Percentiles rank a stretch among this genome's conserved stretches.
Evolutionary conservation across 305 asterid genomes (phyloP).

Genomic region (Fraxinus platypoda): DNA sequence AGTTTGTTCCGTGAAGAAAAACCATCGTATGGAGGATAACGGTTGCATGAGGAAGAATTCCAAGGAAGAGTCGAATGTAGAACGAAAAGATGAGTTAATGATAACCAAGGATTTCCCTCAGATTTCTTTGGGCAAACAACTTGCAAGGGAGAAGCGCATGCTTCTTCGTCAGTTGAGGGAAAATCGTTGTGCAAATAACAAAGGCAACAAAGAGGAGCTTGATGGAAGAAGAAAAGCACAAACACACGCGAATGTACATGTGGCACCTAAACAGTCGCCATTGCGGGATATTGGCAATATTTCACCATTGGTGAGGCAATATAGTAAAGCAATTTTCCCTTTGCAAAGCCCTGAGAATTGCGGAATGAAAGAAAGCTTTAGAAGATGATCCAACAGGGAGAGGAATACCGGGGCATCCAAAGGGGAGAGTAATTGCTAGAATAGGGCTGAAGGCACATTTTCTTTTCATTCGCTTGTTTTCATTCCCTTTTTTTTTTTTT

Average conservation of each 20-base stretch:
- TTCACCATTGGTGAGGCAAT: slow-evolving; percentile 39
- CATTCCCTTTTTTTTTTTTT: not conserved
- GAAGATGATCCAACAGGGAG: slow-evolving; percentile 5
- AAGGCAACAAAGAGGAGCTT: slow-evolving; percentile 26
- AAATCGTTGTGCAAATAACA: slow-evolving; percentile 19
- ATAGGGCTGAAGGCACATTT: not conserved
- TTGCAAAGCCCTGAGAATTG: slow-evolving; percentile 35
- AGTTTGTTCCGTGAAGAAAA: slow-evolving; percentile 27
- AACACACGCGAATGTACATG: slow-evolving; percentile 18
- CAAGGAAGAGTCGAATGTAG: slow-evolving; percentile 8
- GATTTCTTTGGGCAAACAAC: slow-evolving; percentile 59
- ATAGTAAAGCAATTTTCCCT: slow-evolving; percentile 30
- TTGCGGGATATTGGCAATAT: slow-evolving; percentile 49
- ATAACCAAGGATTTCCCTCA: slow-evolving; percentile 29
- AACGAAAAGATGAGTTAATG: slow-evolving; percentile 15
- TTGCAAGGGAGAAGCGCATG: slow-evolving; percentile 63
- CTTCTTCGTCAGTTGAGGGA: slow-evolving; percentile 37
- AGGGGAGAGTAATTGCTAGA: not conserved
- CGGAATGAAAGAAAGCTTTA: slow-evolving; percentile 25
- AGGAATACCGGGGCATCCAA: not conserved
- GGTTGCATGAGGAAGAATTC: not conserved
- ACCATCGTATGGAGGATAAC: slow-evolving; percentile 9
- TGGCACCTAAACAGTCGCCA: slow-evolving; percentile 32
- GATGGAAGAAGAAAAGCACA: slow-evolving; percentile 29
- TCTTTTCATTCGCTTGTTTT: not conserved